Percentiles rank a stretch among this genome's conserved stretches.
Evolutionary conservation across 768 basidiomycete genomes (phyloP).

Genomic region (Termitomyces sp.): DNA sequence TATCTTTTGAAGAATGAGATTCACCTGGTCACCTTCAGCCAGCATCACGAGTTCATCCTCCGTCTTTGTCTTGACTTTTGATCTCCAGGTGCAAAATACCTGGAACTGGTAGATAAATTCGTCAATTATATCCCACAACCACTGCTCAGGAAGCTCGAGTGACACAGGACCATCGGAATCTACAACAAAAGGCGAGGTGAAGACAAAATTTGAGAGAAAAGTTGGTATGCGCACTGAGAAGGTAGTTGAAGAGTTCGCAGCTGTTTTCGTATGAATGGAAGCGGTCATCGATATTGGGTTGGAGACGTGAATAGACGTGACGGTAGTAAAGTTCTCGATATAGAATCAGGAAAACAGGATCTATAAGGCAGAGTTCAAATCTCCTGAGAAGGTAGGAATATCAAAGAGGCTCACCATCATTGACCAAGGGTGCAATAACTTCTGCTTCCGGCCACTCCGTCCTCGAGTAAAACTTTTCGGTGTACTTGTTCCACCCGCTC

Average conservation of each 20-base stretch:
- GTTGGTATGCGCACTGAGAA: slow-evolving; percentile 63
- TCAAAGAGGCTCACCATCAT: slow-evolving; percentile 60
- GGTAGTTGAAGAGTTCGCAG: slow-evolving; percentile 97
- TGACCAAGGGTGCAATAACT: slow-evolving; percentile 88
- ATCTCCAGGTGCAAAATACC: slow-evolving; percentile 89
- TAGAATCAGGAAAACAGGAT: slow-evolving; percentile 93
- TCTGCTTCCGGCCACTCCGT: slow-evolving; percentile 98
- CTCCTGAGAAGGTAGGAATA: neutral
- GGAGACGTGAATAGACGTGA: slow-evolving; percentile 92
- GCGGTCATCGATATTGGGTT: slow-evolving; percentile 94
- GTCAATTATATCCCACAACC: slow-evolving; percentile 98
- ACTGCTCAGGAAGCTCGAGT: slow-evolving; percentile 94
- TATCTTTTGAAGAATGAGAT: slow-evolving; percentile 17
- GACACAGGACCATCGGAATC: slow-evolving; percentile 92
- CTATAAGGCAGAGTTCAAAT: slow-evolving; percentile 27
- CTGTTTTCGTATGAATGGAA: slow-evolving; percentile 98
- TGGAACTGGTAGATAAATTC: slow-evolving; percentile 99
- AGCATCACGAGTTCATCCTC: slow-evolving; percentile 87
- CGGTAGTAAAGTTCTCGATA: slow-evolving; percentile 96
- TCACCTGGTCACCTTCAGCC: slow-evolving; percentile 62
- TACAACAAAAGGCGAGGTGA: slow-evolving; percentile 21
- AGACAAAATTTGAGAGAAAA: neutral
- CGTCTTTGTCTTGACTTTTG: slow-evolving; percentile 76
- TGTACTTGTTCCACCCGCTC: slow-evolving; percentile 95
- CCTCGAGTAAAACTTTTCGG: slow-evolving; percentile 92